These are phyloP conservation scores for Caloboletus firmus DNA, from an alignment of 1,284 basidiomycete genomes.

Conservation along the genomic window DNA sequence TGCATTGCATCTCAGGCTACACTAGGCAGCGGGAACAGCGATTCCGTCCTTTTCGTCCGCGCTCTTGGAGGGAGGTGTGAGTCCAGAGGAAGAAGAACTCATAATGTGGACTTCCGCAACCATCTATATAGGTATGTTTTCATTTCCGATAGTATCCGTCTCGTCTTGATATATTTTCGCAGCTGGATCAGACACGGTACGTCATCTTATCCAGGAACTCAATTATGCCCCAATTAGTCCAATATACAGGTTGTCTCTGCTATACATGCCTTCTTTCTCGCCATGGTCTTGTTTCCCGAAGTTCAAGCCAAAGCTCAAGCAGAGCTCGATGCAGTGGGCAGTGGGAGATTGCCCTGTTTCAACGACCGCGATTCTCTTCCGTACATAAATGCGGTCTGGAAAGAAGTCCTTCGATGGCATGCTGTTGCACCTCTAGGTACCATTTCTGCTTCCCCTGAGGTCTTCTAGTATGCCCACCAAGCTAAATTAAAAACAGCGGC, in stretches of 20 bases:
- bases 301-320: too few relatives aligned
- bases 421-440: slow-evolving; percentile 14
- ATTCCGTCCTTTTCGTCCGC: slow-evolving; percentile 39
- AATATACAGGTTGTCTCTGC: slow-evolving; percentile 38
- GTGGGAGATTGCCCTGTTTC: too few relatives aligned
- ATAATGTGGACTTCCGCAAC: slow-evolving; percentile 24
- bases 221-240: background rate
- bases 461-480: slow-evolving; percentile 21
- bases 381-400: slow-evolving; percentile 29
- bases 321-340: too few relatives aligned
- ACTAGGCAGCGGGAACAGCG: slow-evolving; percentile 40
- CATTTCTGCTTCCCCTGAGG: background rate
- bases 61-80: slow-evolving; percentile 11
- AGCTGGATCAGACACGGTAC: slow-evolving; percentile 30
- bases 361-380: too few relatives aligned
- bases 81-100: slow-evolving; percentile 24
- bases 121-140: slow-evolving; percentile 15
- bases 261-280: too few relatives aligned
- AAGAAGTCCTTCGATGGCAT: slow-evolving; percentile 30
- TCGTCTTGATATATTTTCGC: background rate
- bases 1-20: background rate
- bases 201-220: background rate
- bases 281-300: too few relatives aligned
- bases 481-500: slow-evolving; percentile 25
- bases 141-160: background rate